Percentiles rank a stretch among this genome's conserved stretches.
Evolutionary conservation across 352 stramenopile genomes (phyloP).

Genomic region (Globisporangium abappressorium): DNA sequence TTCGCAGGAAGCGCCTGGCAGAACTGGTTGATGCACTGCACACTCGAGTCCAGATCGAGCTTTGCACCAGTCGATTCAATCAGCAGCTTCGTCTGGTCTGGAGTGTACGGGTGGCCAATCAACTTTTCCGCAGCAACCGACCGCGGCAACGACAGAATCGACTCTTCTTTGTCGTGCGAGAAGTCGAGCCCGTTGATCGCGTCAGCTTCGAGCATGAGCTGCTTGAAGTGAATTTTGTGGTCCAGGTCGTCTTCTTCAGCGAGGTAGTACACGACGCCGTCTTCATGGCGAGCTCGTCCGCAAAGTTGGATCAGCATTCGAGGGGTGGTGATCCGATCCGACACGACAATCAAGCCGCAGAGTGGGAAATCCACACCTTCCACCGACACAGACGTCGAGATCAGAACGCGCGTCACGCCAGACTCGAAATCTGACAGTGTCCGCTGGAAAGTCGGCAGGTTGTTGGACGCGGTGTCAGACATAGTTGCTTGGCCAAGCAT

Average conservation of each 20-base stretch:
- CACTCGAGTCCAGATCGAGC: conserved; percentile 73
- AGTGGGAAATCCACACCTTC: conserved; percentile 82
- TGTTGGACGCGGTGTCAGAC: conserved; percentile 56
- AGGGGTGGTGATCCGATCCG: conserved; percentile 46
- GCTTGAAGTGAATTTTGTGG: conserved; percentile 45
- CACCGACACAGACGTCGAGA: conserved; percentile 75
- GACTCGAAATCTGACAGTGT: conserved; percentile 57
- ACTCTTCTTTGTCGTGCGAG: conserved; percentile 56
- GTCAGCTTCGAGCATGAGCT: conserved; percentile 39
- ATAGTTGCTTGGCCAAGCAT: conserved; percentile 55
- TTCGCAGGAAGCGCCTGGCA: conserved; percentile 62
- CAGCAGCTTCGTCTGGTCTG: conserved; percentile 30
- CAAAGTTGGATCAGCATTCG: conserved; percentile 74
- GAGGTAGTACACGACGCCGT: conserved; percentile 77
- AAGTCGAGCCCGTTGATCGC: conserved; percentile 70
- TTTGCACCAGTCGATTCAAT: conserved; percentile 59
- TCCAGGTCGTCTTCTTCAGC: conserved; percentile 45
- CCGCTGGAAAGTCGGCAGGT: conserved; percentile 54
- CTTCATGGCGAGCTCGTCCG: conserved; percentile 67
- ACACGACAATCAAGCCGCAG: conserved; percentile 65
- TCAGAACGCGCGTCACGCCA: conserved; percentile 48
- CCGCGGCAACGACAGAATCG: conserved; percentile 53
- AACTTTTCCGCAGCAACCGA: conserved; percentile 39
- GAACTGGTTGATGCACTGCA: conserved; percentile 74
- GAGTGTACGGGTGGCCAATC: conserved; percentile 25